Evolutionary conservation across 768 basidiomycete species (phyloP).

Genomic region (Roridomyces roridus): DNA sequence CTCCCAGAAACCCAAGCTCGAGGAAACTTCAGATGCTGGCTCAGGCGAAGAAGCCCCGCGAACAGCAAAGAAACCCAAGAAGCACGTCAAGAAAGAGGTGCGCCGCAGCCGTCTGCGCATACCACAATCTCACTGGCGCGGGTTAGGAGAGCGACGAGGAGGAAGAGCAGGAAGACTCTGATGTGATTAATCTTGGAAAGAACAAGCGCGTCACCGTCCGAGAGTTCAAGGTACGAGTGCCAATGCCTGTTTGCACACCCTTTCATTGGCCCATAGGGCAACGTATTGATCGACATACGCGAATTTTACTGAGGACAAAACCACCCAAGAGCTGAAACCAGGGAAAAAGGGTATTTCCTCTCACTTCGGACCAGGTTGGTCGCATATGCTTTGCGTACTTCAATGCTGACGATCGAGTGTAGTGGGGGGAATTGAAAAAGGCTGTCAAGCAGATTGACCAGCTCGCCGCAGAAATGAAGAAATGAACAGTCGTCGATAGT

Average conservation of each 20-base stretch:
- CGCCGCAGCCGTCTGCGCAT: background rate
- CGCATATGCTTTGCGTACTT: background rate
- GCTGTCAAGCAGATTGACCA: conserved; percentile 54
- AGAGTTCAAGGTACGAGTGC: conserved; percentile 38
- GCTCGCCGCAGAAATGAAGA: conserved; percentile 48
- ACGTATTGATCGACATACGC: conserved; percentile 69
- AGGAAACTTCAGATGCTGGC: conserved; percentile 18
- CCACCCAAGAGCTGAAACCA: conserved; percentile 63
- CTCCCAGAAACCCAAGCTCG: conserved; percentile 25
- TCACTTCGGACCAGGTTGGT: conserved; percentile 68
- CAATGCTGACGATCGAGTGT: background rate
- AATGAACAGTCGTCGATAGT: conserved; percentile 24
- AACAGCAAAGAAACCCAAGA: conserved; percentile 44
- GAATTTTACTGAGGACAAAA: conserved; percentile 65
- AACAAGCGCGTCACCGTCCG: conserved; percentile 69
- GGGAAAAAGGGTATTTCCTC: conserved; percentile 84
- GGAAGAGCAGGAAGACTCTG: conserved; percentile 36
- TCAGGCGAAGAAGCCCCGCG: conserved; percentile 6
- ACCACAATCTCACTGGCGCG: conserved; percentile 10
- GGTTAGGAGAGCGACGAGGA: conserved; percentile 27
- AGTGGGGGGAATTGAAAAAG: conserved; percentile 67
- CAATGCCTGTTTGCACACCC: too few species aligned
- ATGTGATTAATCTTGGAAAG: conserved; percentile 71
- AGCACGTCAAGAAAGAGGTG: conserved; percentile 14
- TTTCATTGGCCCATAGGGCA: conserved; percentile 37